Percentiles rank a stretch among this genome's conserved stretches.
phyloP scores from a whole-genome alignment of 768 basidiomycete genomes.

The Pleurotus sapidus region DNA sequence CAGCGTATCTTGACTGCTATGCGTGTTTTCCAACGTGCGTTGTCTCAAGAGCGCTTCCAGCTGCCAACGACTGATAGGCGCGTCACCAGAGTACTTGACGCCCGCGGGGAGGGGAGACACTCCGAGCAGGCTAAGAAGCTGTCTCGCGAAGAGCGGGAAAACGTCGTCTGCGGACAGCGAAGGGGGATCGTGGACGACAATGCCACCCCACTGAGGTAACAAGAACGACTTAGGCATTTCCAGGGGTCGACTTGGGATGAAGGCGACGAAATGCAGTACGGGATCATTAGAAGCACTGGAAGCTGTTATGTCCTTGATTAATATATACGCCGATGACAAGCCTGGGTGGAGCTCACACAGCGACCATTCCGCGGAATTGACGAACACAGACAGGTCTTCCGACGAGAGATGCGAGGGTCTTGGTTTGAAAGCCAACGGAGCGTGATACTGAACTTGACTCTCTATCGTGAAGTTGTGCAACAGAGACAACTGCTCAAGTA shows the following conservation, averaged over 20 bases:
- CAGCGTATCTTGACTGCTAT: constrained; percentile 70
- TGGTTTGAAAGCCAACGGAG: constrained; percentile 83
- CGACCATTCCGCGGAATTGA: constrained; percentile 97
- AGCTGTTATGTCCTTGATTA: constrained; percentile 41
- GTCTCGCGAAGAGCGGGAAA: constrained; percentile 65
- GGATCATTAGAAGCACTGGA: constrained; percentile 93
- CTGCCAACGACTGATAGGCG: constrained; percentile 68
- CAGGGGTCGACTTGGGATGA: constrained; percentile 80
- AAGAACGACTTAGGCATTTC: constrained; percentile 77
- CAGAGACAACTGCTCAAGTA: constrained; percentile 52
- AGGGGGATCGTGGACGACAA: constrained; percentile 69
- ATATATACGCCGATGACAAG: constrained; percentile 1
- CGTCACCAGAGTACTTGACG: constrained; percentile 11
- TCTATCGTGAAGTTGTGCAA: constrained; percentile 93
- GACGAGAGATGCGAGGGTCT: constrained; percentile 49
- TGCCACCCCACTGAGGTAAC: constrained; percentile 92
- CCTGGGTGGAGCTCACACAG: constrained; percentile 52
- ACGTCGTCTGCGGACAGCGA: constrained; percentile 38
- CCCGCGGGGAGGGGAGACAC: constrained; percentile 57
- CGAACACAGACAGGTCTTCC: constrained; percentile 87
- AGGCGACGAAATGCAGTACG: constrained; percentile 89
- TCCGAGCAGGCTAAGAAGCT: constrained; percentile 81
- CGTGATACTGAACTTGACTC: constrained; percentile 91
- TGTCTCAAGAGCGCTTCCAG: constrained; percentile 73
- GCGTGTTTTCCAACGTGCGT: constrained; percentile 67